Conservation (phyloP, 441 rosid genomes). For the Gossypium davidsonii region DNA sequence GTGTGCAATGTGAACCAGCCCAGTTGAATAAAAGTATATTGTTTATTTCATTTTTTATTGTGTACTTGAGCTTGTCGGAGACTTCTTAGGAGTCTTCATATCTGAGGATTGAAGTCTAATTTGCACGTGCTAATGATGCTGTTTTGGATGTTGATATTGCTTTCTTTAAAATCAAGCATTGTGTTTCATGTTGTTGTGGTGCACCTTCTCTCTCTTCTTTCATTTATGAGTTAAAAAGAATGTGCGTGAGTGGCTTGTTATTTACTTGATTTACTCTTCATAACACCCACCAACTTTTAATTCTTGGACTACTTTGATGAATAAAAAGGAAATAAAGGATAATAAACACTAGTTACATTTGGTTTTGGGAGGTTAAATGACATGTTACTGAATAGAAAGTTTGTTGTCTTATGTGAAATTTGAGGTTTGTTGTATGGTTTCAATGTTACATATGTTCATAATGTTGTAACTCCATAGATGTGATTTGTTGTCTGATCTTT, state of each 20-base stretch:
- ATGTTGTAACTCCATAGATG: not conserved
- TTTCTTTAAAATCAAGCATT: not conserved
- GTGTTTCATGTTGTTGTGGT: not conserved
- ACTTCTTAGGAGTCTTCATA: not conserved
- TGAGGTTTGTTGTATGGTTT: not conserved
- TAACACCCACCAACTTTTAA: not conserved
- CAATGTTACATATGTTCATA: not conserved
- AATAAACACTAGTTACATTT: not conserved
- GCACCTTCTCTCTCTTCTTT: not conserved
- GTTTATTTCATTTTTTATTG: not conserved
- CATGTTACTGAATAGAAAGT: not conserved
- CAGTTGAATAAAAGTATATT: not conserved
- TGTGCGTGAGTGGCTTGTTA: not conserved
- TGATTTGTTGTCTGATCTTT: slow-evolving; percentile 14
- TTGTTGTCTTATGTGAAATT: not conserved
- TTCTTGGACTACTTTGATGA: not conserved
- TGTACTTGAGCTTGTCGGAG: not conserved
- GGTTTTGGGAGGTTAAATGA: not conserved
- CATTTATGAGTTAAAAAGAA: too few species aligned
- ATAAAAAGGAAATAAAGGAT: not conserved
- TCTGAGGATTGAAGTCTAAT: not conserved
- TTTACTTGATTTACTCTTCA: not conserved
- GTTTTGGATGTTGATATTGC: not conserved
- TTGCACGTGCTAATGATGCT: not conserved
- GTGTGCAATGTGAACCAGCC: not conserved